These are phyloP conservation scores for Penicillium hesseltinei DNA, from an alignment of 2,329 filamentous ascomycete genomes.

Conservation along the genomic window DNA sequence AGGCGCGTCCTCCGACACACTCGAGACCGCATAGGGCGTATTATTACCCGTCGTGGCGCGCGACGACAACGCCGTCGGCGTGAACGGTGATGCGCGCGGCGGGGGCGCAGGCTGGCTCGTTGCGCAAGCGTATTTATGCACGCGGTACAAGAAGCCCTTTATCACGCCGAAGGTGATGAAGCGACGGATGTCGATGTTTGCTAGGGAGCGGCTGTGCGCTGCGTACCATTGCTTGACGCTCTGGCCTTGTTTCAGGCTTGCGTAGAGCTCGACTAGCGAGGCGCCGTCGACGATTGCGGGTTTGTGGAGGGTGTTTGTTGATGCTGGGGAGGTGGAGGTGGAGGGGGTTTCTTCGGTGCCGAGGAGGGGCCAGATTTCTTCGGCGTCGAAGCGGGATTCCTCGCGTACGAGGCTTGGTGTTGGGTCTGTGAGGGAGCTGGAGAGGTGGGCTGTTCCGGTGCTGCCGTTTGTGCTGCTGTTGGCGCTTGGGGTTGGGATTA, in stretches of 20 bases:
- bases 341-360: slow-evolving; percentile 24
- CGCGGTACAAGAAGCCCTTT: slow-evolving; percentile 88
- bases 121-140: slow-evolving; percentile 81
- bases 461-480: slow-evolving; percentile 17
- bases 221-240: slow-evolving; percentile 86
- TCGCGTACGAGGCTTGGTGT: slow-evolving; percentile 20
- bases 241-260: slow-evolving; percentile 75
- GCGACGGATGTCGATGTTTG: slow-evolving; percentile 79
- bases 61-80: slow-evolving; percentile 29
- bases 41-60: slow-evolving; percentile 33
- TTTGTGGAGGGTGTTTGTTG: slow-evolving; percentile 6
- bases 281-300: slow-evolving; percentile 42
- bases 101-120: slow-evolving; percentile 34
- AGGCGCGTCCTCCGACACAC: slow-evolving; percentile 21
- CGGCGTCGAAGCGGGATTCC: slow-evolving; percentile 28
- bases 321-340: slow-evolving; percentile 10
- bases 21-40: slow-evolving; percentile 29
- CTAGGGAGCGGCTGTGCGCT: slow-evolving; percentile 68
- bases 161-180: slow-evolving; percentile 95
- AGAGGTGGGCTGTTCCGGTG: slow-evolving; percentile 10
- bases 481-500: slow-evolving; percentile 12
- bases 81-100: slow-evolving; percentile 24
- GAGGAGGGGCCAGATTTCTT: slow-evolving; percentile 47
- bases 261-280: slow-evolving; percentile 75
- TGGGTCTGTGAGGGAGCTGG: slow-evolving; percentile 22